Percentiles rank a stretch among this genome's conserved stretches.
Conservation (phyloP, 495 filamentous ascomycete species). For the Penicillium samsonianum region DNA sequence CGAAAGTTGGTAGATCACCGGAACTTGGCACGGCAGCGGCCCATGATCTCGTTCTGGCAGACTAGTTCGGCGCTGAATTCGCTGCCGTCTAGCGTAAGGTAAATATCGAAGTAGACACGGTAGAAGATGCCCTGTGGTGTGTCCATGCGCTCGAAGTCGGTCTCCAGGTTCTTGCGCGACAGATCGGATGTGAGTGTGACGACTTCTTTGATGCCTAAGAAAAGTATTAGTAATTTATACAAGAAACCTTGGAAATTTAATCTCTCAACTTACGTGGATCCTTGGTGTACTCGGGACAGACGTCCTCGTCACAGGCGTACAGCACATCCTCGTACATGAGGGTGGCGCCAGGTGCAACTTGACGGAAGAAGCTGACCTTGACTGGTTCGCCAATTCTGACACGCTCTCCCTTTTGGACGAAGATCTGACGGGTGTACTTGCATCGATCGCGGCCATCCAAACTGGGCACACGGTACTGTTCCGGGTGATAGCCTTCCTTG, state of each 20-base stretch:
- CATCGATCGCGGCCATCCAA: conserved; percentile 96
- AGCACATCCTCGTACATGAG: conserved; percentile 99
- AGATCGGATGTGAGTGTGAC: conserved; percentile 97
- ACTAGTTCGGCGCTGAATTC: conserved; percentile 98
- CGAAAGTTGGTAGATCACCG: conserved; percentile 33
- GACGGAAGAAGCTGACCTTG: conserved; percentile 98
- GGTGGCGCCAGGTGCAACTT: conserved; percentile 95
- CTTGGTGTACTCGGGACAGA: conserved; percentile 98
- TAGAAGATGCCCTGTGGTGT: conserved; percentile 98
- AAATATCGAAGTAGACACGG: conserved; percentile 77
- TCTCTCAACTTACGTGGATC: conserved; percentile 82
- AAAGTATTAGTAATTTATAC: conserved; percentile 6
- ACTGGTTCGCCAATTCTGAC: conserved; percentile 99
- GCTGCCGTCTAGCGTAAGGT: conserved; percentile 93
- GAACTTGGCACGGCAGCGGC: conserved; percentile 89
- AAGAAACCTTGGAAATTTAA: neutral
- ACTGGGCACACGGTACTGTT: conserved; percentile 95
- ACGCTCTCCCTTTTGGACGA: conserved; percentile 97
- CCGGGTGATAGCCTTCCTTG: conserved; percentile 97
- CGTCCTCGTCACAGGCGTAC: conserved; percentile 97
- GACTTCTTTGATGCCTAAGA: conserved; percentile 94
- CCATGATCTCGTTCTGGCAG: conserved; percentile 99
- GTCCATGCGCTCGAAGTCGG: conserved; percentile 99
- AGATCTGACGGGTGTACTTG: conserved; percentile 98
- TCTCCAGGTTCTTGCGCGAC: conserved; percentile 96